These are phyloP conservation scores for Terfezia claveryi DNA, from an alignment of 495 filamentous ascomycete species.

Conservation along the genomic window DNA sequence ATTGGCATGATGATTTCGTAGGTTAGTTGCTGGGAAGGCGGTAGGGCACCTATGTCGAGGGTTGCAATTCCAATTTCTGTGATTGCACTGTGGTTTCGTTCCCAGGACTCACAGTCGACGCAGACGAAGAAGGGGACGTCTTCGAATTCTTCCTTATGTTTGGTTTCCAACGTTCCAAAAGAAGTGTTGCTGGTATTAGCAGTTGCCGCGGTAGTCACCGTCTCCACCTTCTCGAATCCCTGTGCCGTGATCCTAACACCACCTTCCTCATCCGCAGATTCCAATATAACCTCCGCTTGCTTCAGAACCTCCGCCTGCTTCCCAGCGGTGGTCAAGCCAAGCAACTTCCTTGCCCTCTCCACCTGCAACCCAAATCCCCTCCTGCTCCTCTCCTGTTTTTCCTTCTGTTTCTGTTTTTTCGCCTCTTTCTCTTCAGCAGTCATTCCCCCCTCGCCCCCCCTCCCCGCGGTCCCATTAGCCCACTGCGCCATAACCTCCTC, in stretches of 20 bases:
- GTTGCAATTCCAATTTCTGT: constrained; percentile 74
- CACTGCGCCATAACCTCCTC: background rate
- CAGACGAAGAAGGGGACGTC: constrained; percentile 38
- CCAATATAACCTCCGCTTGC: background rate
- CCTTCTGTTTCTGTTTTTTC: background rate
- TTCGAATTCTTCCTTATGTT: background rate
- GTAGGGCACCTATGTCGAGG: constrained; percentile 42
- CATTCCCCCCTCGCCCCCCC: background rate
- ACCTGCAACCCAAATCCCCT: background rate
- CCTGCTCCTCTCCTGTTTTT: background rate
- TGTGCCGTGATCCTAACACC: background rate
- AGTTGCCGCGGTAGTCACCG: constrained; percentile 7
- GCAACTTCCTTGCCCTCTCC: background rate
- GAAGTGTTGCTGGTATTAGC: constrained; percentile 1
- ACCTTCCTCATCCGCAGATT: background rate
- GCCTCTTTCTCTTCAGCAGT: background rate
- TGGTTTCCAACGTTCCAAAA: constrained; percentile 3
- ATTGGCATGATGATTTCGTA: constrained; percentile 28
- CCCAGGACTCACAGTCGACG: constrained; percentile 66
- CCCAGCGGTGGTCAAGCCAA: background rate
- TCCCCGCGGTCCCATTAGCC: background rate
- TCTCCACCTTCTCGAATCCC: constrained; percentile 3
- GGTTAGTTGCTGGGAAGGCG: constrained; percentile 21
- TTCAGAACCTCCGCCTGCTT: background rate
- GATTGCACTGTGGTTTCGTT: constrained; percentile 35